These are phyloP conservation scores for Termitomyces sp. DNA, from an alignment of 768 basidiomycete genomes.

Conservation along the genomic window DNA sequence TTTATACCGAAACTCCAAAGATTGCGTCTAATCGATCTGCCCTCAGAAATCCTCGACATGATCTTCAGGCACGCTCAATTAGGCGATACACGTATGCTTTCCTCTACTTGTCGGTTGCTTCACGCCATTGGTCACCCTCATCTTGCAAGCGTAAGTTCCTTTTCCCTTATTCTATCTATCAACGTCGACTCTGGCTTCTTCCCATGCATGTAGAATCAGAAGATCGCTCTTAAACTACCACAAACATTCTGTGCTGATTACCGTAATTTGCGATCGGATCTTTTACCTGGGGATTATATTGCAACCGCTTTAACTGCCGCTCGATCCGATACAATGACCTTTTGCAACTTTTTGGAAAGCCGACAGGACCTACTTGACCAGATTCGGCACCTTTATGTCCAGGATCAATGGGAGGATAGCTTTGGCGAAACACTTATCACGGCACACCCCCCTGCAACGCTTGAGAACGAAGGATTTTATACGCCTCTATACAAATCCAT, in stretches of 20 bases:
- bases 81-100: not conserved
- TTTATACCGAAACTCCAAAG: not conserved
- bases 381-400: not conserved
- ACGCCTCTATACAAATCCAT: not conserved
- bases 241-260: not conserved
- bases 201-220: not conserved
- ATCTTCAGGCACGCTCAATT: not conserved
- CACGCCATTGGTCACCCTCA: not conserved
- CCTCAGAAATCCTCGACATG: not conserved
- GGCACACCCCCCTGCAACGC: not conserved
- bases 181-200: not conserved
- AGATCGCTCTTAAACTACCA: not conserved
- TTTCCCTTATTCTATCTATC: not conserved
- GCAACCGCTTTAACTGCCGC: not conserved
- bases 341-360: not conserved
- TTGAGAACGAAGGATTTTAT: not conserved
- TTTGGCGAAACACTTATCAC: not conserved
- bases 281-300: not conserved
- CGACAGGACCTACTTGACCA: not conserved
- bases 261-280: not conserved
- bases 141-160: not conserved
- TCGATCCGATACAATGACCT: not conserved
- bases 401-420: not conserved
- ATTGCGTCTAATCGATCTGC: not conserved
- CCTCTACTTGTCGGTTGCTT: not conserved